Conservation (phyloP, 306 rosid species). For the Cicer arietinum region DNA sequence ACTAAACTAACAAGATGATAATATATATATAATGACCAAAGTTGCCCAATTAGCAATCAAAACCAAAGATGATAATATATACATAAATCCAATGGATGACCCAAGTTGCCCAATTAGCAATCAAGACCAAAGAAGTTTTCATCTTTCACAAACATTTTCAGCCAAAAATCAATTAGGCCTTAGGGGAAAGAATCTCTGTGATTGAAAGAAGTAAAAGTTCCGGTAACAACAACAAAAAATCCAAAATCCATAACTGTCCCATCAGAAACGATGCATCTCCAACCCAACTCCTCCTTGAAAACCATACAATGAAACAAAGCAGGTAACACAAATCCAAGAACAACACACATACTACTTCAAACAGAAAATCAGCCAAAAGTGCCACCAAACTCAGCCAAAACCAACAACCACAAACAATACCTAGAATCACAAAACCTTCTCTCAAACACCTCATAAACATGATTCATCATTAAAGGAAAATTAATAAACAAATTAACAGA, state of each 20-base stretch:
- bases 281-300: conserved; percentile 70
- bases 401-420: conserved; percentile 66
- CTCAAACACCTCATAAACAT: conserved; percentile 75
- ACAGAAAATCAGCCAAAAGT: conserved; percentile 69
- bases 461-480: conserved; percentile 81
- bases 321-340: conserved; percentile 72
- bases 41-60: no score
- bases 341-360: conserved; percentile 74
- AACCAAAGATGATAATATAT: no score
- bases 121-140: no score
- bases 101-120: not conserved
- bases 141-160: not conserved
- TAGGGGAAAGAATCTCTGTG: conserved; percentile 59
- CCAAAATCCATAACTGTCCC: conserved; percentile 60
- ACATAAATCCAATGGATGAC: conserved; percentile 4
- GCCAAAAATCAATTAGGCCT: conserved; percentile 42
- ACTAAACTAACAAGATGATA: no score
- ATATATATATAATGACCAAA: no score
- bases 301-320: conserved; percentile 68
- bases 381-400: conserved; percentile 68
- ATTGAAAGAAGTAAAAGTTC: conserved; percentile 57
- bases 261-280: conserved; percentile 57
- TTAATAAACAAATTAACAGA: conserved; percentile 63
- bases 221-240: conserved; percentile 53
- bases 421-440: conserved; percentile 60